These are phyloP conservation scores for Cercospora zeae-maydis DNA, from an alignment of 2,329 filamentous ascomycete genomes.

Conservation along the genomic window DNA sequence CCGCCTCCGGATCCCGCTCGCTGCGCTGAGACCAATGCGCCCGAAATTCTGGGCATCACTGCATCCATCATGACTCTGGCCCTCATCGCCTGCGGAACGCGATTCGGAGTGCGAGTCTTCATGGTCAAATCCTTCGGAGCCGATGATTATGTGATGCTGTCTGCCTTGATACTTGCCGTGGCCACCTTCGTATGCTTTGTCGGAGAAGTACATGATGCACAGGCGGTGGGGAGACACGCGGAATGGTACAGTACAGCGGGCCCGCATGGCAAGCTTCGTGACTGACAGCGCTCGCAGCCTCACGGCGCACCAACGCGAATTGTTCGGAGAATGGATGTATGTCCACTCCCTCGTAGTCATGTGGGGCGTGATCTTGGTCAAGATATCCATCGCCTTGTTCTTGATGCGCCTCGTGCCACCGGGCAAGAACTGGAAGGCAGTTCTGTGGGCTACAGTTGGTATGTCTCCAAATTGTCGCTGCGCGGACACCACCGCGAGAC, in stretches of 20 bases:
- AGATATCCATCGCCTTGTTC: conserved; percentile 49
- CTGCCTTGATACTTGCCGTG: conserved; percentile 39
- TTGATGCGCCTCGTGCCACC: conserved; percentile 44
- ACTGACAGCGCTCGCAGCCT: conserved; percentile 9
- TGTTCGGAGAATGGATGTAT: conserved; percentile 44
- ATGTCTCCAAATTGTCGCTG: conserved; percentile 17
- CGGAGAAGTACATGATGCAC: conserved; percentile 42
- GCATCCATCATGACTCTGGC: conserved; percentile 24
- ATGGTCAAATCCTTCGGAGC: conserved; percentile 49
- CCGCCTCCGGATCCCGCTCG: conserved; percentile 22
- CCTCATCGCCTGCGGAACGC: conserved; percentile 22
- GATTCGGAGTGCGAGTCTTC: conserved; percentile 40
- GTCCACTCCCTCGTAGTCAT: conserved; percentile 49
- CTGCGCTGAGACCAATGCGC: conserved; percentile 27
- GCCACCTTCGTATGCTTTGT: conserved; percentile 43
- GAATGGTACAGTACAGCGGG: background rate
- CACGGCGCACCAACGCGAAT: conserved; percentile 31
- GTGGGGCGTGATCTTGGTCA: conserved; percentile 45
- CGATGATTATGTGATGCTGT: conserved; percentile 50
- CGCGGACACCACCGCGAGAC: background rate
- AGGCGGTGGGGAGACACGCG: background rate
- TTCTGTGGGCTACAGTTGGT: conserved; percentile 46
- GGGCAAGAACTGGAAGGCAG: conserved; percentile 41
- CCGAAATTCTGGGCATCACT: conserved; percentile 26
- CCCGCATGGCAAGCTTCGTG: background rate